Percentiles rank a stretch among this genome's conserved stretches.
phyloP scores from a whole-genome alignment of 331 rosid species.

The Arachis monticola region DNA sequence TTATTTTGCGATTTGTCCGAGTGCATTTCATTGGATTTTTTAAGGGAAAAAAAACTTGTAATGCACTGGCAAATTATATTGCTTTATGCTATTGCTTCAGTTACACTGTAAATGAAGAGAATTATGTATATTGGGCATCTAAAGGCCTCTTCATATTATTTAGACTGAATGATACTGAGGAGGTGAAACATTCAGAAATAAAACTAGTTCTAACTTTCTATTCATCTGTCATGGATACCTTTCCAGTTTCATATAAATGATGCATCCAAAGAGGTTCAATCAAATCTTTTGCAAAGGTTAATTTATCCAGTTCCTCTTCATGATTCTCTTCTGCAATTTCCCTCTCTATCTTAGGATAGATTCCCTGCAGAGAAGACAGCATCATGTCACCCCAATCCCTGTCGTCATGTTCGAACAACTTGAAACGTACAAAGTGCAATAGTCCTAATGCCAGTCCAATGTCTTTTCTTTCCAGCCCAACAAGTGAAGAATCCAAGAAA shows the following conservation, averaged over 20 bases:
- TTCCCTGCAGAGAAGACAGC: constrained; percentile 68
- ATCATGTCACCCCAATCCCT: constrained; percentile 76
- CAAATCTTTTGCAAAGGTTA: constrained; percentile 56
- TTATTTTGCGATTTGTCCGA: neutral
- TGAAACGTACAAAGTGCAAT: constrained; percentile 67
- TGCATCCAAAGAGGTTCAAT: constrained; percentile 88
- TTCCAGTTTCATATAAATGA: constrained; percentile 80
- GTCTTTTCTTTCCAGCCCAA: constrained; percentile 65
- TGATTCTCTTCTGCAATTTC: constrained; percentile 53
- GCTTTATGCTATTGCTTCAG: neutral
- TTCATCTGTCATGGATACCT: constrained; percentile 58
- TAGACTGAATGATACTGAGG: neutral
- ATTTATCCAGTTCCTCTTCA: constrained; percentile 57
- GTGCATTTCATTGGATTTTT: neutral
- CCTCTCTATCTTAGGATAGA: constrained; percentile 69
- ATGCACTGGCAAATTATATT: neutral
- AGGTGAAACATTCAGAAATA: neutral
- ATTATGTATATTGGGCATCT: constrained; percentile 34
- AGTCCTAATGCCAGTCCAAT: constrained; percentile 65
- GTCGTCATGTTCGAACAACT: constrained; percentile 57
- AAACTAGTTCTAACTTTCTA: constrained; percentile 29
- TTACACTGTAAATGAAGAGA: constrained; percentile 10
- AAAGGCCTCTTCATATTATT: constrained; percentile 2
- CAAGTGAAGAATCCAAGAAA: constrained; percentile 61
- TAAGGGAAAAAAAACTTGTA: neutral